A percentile compares a stretch with the other conserved stretches of the same genome.
Conservation (phyloP, 768 basidiomycete genomes). For the Daedaleopsis sinensis region DNA sequence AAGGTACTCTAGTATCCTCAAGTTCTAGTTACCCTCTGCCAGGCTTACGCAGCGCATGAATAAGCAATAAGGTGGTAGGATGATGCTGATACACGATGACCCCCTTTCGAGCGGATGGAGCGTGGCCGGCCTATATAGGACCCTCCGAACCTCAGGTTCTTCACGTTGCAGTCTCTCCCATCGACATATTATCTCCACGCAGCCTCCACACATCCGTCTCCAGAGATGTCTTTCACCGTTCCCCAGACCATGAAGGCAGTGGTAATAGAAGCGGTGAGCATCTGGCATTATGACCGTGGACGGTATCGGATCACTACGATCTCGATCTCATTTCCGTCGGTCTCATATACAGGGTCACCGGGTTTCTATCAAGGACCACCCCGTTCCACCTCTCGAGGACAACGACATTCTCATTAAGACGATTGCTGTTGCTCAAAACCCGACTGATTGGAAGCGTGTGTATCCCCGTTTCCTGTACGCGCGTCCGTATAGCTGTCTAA, state of each 20-base stretch:
- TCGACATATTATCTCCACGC: too few relatives aligned
- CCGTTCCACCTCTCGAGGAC: constrained; percentile 20
- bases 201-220: too few relatives aligned
- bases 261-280: neutral
- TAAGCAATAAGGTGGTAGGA: too few relatives aligned
- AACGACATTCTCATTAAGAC: constrained; percentile 24
- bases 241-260: neutral
- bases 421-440: constrained; percentile 19
- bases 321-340: neutral
- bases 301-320: neutral
- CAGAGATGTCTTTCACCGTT: too few relatives aligned
- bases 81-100: too few relatives aligned
- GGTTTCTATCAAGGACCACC: constrained; percentile 14
- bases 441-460: constrained; percentile 24
- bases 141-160: too few relatives aligned
- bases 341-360: constrained; percentile 4
- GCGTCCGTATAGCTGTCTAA: neutral
- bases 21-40: too few relatives aligned
- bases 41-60: too few relatives aligned
- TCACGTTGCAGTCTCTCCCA: too few relatives aligned
- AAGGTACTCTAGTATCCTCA: too few relatives aligned
- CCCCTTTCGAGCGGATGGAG: too few relatives aligned
- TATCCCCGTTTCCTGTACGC: neutral
- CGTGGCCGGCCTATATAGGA: too few relatives aligned
- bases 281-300: neutral